Base-by-base conservation (phyloP, 192 early-diverging fungal genomes). In the Backusella luteola region DNA sequence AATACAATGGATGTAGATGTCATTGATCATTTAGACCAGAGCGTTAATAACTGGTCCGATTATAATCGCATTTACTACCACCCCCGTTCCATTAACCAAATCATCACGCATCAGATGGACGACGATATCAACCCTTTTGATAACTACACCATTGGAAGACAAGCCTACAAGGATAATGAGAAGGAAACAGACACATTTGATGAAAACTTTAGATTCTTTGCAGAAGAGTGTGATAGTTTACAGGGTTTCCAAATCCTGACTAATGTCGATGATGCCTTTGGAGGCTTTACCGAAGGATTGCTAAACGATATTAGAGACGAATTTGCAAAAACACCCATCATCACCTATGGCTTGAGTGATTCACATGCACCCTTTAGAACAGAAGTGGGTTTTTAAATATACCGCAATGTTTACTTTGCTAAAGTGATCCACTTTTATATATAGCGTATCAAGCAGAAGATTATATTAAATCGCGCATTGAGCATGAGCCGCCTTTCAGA, bases 41-140 rank as follows among this genome's bases (percentile, higher is more conserved):
- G 78, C 21, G 87, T 89, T 41, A 80, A 81, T 41, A 86, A 84
- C 17, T 97, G 96, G 96, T 91, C 96, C 0, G 96, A 98, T 75
- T 94, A 89, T 79, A 93, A 90, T 78, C 87, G 89, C 36, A 84
- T 90, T 19, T 93, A 87, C 73, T 95, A 91, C 80, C 92, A 94
- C 71, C 91, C 91, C 63, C 87, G 92, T 26, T 88, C 93, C 0
- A 78, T 90, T 44, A 83, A 80, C 53, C 56, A 70, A n/a, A 73
- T 90, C 12, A 75, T 68, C 2, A 79, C 77, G 34, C 87, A 87
- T 73, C 83, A 82, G 66, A 59, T 81, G 17, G 82, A 84, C 11
- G 85, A 85, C 36, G 77, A 79, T 14, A 80, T 86, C 21, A 84
- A 79, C 41, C 87, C 89, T 7, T 90, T 90, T 69, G 85, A 90